phyloP scores from a whole-genome alignment of 2,329 filamentous ascomycete species.

The Phialocephala sp. region DNA sequence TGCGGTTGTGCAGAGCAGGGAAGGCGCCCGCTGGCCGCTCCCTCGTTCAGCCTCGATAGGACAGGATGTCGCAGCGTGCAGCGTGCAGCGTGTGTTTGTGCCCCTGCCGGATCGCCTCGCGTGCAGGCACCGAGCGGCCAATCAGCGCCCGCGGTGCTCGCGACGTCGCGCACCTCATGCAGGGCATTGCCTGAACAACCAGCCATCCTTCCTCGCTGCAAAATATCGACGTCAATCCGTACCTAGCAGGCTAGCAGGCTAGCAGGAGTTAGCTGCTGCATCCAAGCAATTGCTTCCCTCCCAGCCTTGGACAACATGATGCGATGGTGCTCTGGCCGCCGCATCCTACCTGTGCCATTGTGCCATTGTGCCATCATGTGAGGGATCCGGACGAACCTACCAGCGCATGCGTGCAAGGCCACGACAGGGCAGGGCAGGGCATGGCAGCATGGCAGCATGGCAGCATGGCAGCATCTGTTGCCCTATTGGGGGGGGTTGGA shows the following conservation, averaged over 20 bases:
- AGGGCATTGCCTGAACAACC: constrained; percentile 30
- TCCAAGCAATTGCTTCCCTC: neutral
- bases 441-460: neutral
- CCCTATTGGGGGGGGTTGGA: neutral
- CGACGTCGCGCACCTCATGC: constrained; percentile 12
- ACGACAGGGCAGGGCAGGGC: neutral
- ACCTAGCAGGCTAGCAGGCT: neutral
- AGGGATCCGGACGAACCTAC: constrained; percentile 13
- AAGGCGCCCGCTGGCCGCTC: neutral
- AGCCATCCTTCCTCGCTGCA: constrained; percentile 17
- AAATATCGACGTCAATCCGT: constrained; percentile 13
- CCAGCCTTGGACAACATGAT: constrained; percentile 2
- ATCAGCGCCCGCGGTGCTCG: constrained; percentile 7
- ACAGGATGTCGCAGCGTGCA: neutral
- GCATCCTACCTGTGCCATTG: neutral
- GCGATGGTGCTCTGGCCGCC: neutral
- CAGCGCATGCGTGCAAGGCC: constrained; percentile 4
- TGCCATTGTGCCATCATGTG: too few species aligned
- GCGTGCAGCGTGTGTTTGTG: neutral
- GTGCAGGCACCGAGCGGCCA: neutral
- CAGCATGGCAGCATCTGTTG: neutral
- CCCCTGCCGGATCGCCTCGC: constrained; percentile 10
- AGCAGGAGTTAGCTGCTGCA: constrained; percentile 8
- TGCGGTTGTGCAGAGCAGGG: neutral
- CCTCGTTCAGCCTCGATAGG: constrained; percentile 1